phyloP scores from a whole-genome alignment of 208 protist genomes.

The Acanthamoeba royreba region DNA sequence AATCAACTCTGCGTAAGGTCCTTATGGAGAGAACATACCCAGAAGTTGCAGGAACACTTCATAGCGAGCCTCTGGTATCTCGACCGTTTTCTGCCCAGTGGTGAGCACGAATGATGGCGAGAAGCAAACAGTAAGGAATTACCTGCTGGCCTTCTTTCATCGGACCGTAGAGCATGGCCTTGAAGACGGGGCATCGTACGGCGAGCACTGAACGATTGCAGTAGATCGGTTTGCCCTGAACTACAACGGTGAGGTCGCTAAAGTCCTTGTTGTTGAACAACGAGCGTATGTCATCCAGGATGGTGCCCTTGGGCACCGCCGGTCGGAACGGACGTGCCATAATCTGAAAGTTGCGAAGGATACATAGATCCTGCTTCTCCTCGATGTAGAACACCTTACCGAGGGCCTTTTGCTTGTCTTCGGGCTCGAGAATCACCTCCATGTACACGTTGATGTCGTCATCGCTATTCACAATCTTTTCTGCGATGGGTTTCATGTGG shows the following conservation, averaged over 20 bases:
- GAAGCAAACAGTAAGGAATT: neutral
- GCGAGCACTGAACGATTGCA: neutral
- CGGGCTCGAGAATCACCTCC: neutral
- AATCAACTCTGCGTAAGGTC: neutral
- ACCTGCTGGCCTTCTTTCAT: neutral
- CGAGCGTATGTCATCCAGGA: neutral
- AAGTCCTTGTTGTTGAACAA: neutral
- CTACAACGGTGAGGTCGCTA: neutral
- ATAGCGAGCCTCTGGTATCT: neutral
- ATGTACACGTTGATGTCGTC: neutral
- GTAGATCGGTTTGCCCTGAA: neutral
- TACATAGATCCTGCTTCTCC: neutral
- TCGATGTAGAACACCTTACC: constrained; percentile 7
- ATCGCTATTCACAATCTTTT: neutral
- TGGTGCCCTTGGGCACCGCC: neutral
- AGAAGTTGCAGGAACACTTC: neutral
- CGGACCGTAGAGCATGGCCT: neutral
- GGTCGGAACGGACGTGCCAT: neutral
- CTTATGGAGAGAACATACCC: neutral
- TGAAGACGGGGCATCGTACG: neutral
- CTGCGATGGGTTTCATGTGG: neutral
- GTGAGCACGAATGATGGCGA: no score
- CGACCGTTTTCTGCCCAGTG: neutral
- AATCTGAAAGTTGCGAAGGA: neutral
- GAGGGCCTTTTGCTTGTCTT: neutral